These are phyloP conservation scores for Drechslerella stenobrocha DNA, from an alignment of 2,329 filamentous ascomycete species.

Conservation along the genomic window DNA sequence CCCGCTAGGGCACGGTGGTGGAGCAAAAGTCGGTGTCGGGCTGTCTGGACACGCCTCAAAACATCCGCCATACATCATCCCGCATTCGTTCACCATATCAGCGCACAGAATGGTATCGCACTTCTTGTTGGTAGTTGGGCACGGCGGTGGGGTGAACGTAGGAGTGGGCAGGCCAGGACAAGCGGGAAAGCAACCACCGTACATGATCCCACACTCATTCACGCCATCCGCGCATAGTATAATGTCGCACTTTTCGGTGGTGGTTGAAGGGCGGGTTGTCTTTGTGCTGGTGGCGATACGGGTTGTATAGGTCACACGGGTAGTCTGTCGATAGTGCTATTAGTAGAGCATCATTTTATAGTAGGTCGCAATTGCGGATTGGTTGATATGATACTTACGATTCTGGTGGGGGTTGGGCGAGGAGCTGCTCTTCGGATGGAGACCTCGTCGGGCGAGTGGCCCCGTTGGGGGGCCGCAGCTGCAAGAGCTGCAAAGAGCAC, in stretches of 20 bases:
- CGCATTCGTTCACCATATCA: conserved; percentile 48
- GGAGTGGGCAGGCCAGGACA: conserved; percentile 28
- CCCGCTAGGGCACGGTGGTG: conserved; percentile 27
- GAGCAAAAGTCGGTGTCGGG: conserved; percentile 13
- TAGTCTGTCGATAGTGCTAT: conserved; percentile 1
- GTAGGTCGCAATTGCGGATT: neutral
- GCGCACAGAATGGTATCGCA: conserved; percentile 32
- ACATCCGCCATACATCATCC: conserved; percentile 49
- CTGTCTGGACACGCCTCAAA: conserved; percentile 27
- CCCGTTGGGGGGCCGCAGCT: conserved; percentile 11
- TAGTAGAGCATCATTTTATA: neutral
- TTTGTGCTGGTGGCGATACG: too few relatives aligned
- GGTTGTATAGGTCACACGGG: conserved; percentile 9
- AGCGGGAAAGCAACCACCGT: conserved; percentile 36
- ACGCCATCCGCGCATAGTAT: conserved; percentile 25
- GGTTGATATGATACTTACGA: conserved; percentile 6
- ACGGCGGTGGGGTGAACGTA: conserved; percentile 22
- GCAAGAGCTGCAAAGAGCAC: conserved; percentile 24
- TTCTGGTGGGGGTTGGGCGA: conserved; percentile 7
- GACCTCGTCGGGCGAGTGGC: too few relatives aligned
- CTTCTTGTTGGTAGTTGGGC: neutral
- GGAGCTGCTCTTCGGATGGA: too few relatives aligned
- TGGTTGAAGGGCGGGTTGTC: conserved; percentile 10
- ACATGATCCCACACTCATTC: conserved; percentile 32
- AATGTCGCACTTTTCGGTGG: conserved; percentile 5